Evolutionary conservation across 2,329 filamentous ascomycete genomes (phyloP), one percentile per base, ranked within the genome.

Genomic region (Aureobasidium subglaciale): DNA sequence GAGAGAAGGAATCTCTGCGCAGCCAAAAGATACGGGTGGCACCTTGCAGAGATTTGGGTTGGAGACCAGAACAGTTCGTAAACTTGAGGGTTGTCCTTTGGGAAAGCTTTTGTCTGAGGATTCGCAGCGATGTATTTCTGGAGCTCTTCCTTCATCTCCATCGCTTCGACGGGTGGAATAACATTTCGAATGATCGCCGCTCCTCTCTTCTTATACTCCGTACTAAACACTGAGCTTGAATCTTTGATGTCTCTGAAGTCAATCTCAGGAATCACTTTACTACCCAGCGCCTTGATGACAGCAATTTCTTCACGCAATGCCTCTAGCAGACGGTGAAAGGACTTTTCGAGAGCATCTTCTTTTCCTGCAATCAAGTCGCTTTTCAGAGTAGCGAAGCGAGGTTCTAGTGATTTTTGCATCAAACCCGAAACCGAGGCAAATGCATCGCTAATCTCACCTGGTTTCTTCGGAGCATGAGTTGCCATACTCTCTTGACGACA

Each of bases 201-300:
- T 9, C 75, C 75, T 20, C 84, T 78, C 62, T 82, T 81, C 62
- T 77, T 77, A 49, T 85, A 73, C 63, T 80, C 78, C 46, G 72
- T 71, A 50, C 73, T 75, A 65, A 87, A 87, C 1, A 75, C 71
- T 18, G 77, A 71, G 3, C 79, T 76, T 53, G 78, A 74, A 56
- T 73, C 60, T 29, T 66, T 64, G 40, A 78, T 64, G 45, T 77
- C 73, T 29, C 69, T 69, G 64, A 74, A 77, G 55, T 75, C 64
- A 34, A 78, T 76, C 56, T 74, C 68, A 0, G 75, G 75, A 13
- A 78, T 68, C 35, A 71, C 64, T 20, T 67, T 69, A 13, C 71
- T 70, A 8, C 71, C 70, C 10, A 67, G 66, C 57, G 71, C 68
- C 13, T 67, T 67, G 30, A 78, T 75, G 38, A 70, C 61, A 37